These are phyloP conservation scores for Russula sp. DNA, from an alignment of 768 basidiomycete species.

Conservation along the genomic window DNA sequence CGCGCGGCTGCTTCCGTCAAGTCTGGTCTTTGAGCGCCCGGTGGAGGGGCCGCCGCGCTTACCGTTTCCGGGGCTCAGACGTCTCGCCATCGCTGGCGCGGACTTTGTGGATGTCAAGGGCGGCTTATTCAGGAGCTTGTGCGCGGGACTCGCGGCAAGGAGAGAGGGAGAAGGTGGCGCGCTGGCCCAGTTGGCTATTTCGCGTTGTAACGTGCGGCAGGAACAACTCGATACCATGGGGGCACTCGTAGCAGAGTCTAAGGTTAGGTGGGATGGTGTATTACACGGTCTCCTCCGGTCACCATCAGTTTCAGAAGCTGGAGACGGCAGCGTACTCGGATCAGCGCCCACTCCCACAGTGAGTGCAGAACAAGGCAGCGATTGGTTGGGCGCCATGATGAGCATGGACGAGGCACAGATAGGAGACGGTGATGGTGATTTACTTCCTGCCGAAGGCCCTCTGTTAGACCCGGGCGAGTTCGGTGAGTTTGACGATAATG, in stretches of 20 bases:
- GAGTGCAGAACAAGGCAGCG: neutral
- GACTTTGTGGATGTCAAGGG: constrained; percentile 5
- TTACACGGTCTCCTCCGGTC: neutral
- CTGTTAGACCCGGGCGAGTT: constrained; percentile 1
- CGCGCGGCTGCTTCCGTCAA: constrained; percentile 10
- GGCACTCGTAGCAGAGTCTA: constrained; percentile 13
- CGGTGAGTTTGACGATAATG: neutral
- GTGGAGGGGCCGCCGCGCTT: neutral
- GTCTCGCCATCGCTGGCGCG: constrained; percentile 12
- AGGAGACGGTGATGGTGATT: neutral
- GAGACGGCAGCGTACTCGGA: neutral
- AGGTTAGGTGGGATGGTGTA: constrained; percentile 18
- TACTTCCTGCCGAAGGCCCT: neutral
- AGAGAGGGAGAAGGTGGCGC: neutral
- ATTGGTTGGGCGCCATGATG: neutral
- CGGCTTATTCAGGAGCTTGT: constrained; percentile 13
- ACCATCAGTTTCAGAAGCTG: neutral
- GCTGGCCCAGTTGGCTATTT: constrained; percentile 10
- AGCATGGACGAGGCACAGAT: neutral
- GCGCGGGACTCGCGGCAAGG: constrained; percentile 10
- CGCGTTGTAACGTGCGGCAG: constrained; percentile 16
- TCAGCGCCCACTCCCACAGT: neutral
- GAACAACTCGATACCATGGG: constrained; percentile 12
- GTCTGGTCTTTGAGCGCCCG: constrained; percentile 7
- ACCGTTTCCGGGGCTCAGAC: constrained; percentile 10